Evolutionary conservation across 306 rosid species (phyloP).

Genomic region (Bauhinia variegata): DNA sequence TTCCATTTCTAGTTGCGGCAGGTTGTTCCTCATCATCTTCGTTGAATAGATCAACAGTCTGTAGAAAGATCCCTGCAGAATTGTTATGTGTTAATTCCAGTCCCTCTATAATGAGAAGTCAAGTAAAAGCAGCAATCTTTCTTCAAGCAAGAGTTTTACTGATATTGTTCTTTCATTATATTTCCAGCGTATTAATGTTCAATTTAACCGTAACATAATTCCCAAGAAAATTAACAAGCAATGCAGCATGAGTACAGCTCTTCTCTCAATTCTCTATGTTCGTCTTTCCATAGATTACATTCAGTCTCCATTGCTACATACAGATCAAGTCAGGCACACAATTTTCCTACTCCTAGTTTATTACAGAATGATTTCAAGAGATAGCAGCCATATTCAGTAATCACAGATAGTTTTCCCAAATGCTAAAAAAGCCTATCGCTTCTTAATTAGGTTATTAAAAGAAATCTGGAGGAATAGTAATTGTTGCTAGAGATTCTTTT

Average conservation of each 20-base stretch:
- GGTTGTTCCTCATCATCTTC: conserved; percentile 50
- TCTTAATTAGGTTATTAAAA: no score
- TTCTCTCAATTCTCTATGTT: neutral
- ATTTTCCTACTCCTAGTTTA: conserved; percentile 4
- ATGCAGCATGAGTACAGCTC: conserved; percentile 3
- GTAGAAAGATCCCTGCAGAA: conserved; percentile 66
- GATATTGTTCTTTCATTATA: conserved; percentile 12
- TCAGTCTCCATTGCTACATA: conserved; percentile 12
- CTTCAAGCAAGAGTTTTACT: neutral
- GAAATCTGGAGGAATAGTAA: no score
- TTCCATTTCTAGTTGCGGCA: conserved; percentile 35
- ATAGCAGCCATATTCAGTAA: no score
- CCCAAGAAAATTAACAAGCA: conserved; percentile 25
- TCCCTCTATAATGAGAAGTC: neutral
- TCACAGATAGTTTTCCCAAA: no score
- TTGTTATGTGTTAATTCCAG: conserved; percentile 22
- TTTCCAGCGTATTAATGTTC: neutral
- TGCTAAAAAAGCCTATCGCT: no score
- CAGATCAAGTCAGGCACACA: conserved; percentile 17
- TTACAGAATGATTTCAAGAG: conserved; percentile 3
- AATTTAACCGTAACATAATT: conserved; percentile 6
- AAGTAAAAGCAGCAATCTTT: no score
- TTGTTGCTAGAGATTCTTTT: no score
- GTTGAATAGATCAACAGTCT: conserved; percentile 44
- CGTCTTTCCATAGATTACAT: neutral